Conservation (phyloP, 2,329 filamentous ascomycete genomes). For the Pseudocercospora pini-densiflorae region DNA sequence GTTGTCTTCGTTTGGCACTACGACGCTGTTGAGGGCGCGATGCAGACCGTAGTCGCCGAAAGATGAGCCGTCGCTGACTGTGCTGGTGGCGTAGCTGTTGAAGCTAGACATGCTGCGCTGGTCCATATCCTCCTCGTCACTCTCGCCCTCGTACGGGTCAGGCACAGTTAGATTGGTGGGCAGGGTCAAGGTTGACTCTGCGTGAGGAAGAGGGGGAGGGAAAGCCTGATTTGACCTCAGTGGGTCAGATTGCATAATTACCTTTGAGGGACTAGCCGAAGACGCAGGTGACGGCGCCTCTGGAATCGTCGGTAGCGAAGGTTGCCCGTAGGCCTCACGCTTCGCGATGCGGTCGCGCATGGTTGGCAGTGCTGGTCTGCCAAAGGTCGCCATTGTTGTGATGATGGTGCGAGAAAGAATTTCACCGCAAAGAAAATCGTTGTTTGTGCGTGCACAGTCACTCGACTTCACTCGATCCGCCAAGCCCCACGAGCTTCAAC, state of each 20-base stretch:
- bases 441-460: not conserved
- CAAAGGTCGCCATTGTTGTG: not conserved
- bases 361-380: not conserved
- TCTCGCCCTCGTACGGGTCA: not conserved
- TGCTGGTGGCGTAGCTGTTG: constrained; percentile 15
- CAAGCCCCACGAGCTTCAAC: not conserved
- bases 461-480: not conserved
- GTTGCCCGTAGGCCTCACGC: not conserved
- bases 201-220: not conserved
- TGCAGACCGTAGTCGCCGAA: constrained; percentile 18
- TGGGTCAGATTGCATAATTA: not conserved
- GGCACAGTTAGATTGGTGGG: not conserved
- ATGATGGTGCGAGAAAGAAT: constrained; percentile 1
- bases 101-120: not conserved
- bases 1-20: constrained; percentile 13
- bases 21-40: constrained; percentile 16
- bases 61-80: constrained; percentile 12
- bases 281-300: not conserved
- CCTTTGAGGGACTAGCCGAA: constrained; percentile 3
- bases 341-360: not conserved
- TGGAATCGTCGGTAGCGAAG: not conserved
- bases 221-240: not conserved
- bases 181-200: constrained; percentile 2
- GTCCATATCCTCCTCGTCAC: not conserved
- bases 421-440: not conserved